phyloP scores from a whole-genome alignment of 1,284 basidiomycete genomes.

The Ganoderma lingzhi region DNA sequence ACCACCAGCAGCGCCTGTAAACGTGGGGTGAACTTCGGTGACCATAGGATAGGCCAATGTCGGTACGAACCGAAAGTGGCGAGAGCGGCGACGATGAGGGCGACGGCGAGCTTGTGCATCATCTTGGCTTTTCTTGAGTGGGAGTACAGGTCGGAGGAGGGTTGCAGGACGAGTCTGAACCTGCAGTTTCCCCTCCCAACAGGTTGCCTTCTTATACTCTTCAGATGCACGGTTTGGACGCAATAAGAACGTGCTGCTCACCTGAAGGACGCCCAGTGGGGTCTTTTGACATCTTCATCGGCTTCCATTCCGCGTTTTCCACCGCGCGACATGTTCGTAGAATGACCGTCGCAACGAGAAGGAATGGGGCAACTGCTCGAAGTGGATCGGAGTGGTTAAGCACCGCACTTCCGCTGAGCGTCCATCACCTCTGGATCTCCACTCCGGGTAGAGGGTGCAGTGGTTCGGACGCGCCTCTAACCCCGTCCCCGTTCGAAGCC shows the following conservation, averaged over 20 bases:
- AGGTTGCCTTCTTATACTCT: background rate
- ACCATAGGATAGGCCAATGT: background rate
- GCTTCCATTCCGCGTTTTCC: background rate
- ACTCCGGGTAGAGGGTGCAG: background rate
- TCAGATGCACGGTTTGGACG: background rate
- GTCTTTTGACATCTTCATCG: background rate
- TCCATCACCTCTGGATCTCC: background rate
- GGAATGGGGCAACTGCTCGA: background rate
- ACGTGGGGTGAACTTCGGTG: background rate
- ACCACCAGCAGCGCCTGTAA: background rate
- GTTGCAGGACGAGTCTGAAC: background rate
- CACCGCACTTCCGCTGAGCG: background rate
- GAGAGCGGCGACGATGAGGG: background rate
- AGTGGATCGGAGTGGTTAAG: background rate
- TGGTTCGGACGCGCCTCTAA: background rate
- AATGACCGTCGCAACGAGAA: background rate
- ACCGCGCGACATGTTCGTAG: background rate
- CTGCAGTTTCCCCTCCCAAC: background rate
- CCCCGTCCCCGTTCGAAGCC: background rate
- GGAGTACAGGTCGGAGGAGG: background rate
- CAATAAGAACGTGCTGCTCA: background rate
- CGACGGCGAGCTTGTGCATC: background rate
- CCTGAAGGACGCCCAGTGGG: background rate
- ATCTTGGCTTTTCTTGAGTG: background rate
- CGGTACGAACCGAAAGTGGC: background rate